A percentile compares a stretch with the other conserved stretches of the same genome.
Evolutionary conservation across 805 yeast species (phyloP).

Genomic region (Monosporozyma siamensis): DNA sequence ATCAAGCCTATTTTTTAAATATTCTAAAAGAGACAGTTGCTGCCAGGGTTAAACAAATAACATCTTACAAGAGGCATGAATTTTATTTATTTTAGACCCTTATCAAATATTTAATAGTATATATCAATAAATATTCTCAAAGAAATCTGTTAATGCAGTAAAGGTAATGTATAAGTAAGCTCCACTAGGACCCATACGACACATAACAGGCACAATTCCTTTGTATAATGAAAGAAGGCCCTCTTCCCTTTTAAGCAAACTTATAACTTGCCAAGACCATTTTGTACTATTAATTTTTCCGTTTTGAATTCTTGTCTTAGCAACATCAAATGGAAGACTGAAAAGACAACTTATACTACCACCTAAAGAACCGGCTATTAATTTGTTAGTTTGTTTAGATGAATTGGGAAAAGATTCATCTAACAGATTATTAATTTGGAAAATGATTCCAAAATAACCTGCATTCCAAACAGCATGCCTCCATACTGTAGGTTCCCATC

Average conservation of each 20-base stretch:
- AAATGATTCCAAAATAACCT: conserved; percentile 90
- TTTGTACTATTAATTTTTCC: too few relatives aligned
- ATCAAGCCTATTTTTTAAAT: too few relatives aligned
- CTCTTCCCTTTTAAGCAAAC: conserved; percentile 70
- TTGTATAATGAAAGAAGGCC: conserved; percentile 86
- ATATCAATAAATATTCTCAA: conserved; percentile 20
- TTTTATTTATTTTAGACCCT: not conserved
- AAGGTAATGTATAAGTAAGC: conserved; percentile 96
- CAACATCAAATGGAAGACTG: conserved; percentile 95
- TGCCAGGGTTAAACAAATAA: too few relatives aligned
- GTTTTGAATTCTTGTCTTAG: conserved; percentile 87
- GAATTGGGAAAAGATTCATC: conserved; percentile 65
- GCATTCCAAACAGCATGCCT: conserved; percentile 95
- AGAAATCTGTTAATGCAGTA: conserved; percentile 89
- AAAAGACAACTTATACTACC: conserved; percentile 88
- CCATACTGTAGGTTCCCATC: conserved; percentile 93
- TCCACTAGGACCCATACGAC: conserved; percentile 98
- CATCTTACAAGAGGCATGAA: too few relatives aligned
- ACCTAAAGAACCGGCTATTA: conserved; percentile 87
- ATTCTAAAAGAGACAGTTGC: too few relatives aligned
- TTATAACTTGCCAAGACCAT: conserved; percentile 83
- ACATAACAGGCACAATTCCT: conserved; percentile 94
- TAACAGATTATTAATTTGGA: conserved; percentile 66
- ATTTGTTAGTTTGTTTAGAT: conserved; percentile 72
- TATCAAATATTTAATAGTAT: not conserved